Evolutionary conservation across 768 basidiomycete genomes (phyloP), one percentile per base, ranked within the genome.

Genomic region (Suillus decipiens): DNA sequence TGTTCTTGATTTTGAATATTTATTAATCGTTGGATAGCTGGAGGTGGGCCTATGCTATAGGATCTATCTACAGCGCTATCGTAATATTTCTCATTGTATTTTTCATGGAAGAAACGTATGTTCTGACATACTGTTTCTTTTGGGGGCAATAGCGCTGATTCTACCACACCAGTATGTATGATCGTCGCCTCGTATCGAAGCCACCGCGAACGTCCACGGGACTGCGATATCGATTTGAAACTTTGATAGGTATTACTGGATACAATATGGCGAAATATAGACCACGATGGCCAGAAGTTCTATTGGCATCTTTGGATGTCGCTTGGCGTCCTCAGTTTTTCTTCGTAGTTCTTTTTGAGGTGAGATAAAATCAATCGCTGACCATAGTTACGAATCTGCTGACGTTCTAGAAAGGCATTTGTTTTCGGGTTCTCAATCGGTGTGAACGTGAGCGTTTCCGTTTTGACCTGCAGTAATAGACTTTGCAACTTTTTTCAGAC

Each of bases 31-130:
- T 33, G 15, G 37, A 11, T 54, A 81, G 78, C 61, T 84, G 79
- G 79, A 71, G 81, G 34, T 84, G 84, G 83, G 75, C 82, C 14
- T 85, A 85, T 63, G 82, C 80, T 28, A 80, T 84, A 63, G 84
- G 78, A 0, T 79, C 78, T 24, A 80, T 84, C 11, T 86, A 84
- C 67, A 70, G 75, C 39, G 77, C 70, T 3, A 63, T 83, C n/a
- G 81, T 86, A 24, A 70, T 85, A n/a, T 47, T 69, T 1, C 67
- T 85, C 19, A 83, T 86, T 54, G 71, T 71, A 10, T 67, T 85
- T 59, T 79, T 86, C 64, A 69, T 78, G 68, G 80, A 84, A 55
- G 85, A 86, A 65, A 85, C 84, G 82, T 83, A 65, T 59, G 50
- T 19, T 51, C 15, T 51, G 28, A 51, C 10, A 31, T 33, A 9